Evolutionary conservation across 73 alveolate genomes (phyloP).

Genomic region (Breviolum minutum): DNA sequence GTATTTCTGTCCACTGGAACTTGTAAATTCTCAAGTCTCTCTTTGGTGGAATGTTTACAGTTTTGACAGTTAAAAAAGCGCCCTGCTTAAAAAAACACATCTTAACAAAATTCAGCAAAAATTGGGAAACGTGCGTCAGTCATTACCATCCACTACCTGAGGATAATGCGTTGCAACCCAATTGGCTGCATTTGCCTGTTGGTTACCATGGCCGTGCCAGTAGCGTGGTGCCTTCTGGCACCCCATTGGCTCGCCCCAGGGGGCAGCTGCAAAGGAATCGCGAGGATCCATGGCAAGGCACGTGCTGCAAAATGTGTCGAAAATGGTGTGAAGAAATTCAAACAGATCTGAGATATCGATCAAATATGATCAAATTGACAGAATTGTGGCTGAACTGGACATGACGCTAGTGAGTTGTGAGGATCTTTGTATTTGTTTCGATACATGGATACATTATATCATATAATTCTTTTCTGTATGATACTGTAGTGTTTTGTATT

Average conservation of each 20-base stretch:
- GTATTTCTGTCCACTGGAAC: too few species aligned
- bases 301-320: not conserved
- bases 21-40: too few species aligned
- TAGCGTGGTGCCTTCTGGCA: conserved; percentile 97
- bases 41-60: too few species aligned
- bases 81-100: too few species aligned
- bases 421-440: not conserved
- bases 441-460: too few species aligned
- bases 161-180: conserved; percentile 99
- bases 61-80: too few species aligned
- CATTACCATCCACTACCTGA: not conserved
- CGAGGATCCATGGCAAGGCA: conserved; percentile 95
- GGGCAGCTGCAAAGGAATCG: conserved; percentile 93
- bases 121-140: too few species aligned
- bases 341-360: not conserved
- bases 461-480: too few species aligned
- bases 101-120: too few species aligned
- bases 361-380: too few species aligned
- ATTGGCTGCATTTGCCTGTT: conserved; percentile 99
- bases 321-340: not conserved
- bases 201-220: conserved; percentile 99
- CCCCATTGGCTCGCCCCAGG: conserved; percentile 95
- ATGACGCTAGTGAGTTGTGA: not conserved
- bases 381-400: not conserved
- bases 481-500: too few species aligned